Conservation (phyloP, 192 early-diverging fungal species). For the Linnemannia hyalina region DNA sequence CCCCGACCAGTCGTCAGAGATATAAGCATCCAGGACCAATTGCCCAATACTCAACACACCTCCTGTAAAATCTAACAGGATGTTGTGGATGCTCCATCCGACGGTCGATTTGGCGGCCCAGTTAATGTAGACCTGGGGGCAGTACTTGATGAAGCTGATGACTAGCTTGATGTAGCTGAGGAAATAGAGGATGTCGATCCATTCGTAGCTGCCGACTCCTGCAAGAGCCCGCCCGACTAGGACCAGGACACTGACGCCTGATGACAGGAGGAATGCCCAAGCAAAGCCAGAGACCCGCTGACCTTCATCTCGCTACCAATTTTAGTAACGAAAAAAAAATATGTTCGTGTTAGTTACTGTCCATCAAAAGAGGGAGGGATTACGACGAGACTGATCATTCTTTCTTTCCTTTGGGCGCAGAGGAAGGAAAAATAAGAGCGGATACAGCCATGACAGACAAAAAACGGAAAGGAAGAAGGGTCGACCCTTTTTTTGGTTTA, state of each 20-base stretch:
- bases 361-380: neutral
- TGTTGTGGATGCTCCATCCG: conserved; percentile 93
- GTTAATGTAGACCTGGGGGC: conserved; percentile 83
- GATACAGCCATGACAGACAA: neutral
- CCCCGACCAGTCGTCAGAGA: conserved; percentile 59
- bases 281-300: conserved; percentile 63
- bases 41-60: conserved; percentile 84
- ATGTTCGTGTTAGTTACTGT: neutral
- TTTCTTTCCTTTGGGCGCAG: neutral
- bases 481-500: neutral
- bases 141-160: conserved; percentile 85
- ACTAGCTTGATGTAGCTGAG: conserved; percentile 84
- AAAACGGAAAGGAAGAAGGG: neutral
- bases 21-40: conserved; percentile 77
- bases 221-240: neutral
- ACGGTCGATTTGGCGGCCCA: conserved; percentile 79
- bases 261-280: conserved; percentile 49
- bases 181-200: conserved; percentile 79
- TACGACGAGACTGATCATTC: neutral
- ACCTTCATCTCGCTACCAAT: conserved; percentile 50
- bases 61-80: conserved; percentile 89
- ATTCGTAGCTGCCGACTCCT: conserved; percentile 26
- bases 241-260: conserved; percentile 20
- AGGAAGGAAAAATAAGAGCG: neutral
- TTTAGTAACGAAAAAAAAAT: neutral